A percentile compares a stretch with the other conserved stretches of the same genome.
Conservation (phyloP, 2,329 filamentous ascomycete species). For the Elsinoe ampelina region DNA sequence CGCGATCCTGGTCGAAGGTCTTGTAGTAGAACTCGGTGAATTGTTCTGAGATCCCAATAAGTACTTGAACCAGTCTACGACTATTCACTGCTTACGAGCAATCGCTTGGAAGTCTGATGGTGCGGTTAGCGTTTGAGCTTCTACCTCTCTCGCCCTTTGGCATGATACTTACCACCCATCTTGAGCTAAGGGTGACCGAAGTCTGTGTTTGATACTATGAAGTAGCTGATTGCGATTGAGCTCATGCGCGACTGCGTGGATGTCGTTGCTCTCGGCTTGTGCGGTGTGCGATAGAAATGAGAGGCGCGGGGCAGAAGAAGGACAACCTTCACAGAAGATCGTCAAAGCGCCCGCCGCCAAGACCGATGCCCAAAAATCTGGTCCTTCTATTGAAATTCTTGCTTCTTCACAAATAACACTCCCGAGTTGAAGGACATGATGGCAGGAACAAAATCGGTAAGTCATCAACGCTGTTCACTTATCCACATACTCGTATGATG, state of each 20-base stretch:
- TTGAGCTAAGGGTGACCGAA: neutral
- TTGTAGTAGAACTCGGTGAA: constrained; percentile 89
- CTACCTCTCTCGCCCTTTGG: neutral
- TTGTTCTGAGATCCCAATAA: constrained; percentile 52
- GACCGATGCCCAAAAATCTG: constrained; percentile 6
- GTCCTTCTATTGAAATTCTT: neutral
- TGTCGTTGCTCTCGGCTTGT: neutral
- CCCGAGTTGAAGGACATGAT: neutral
- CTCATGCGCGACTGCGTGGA: neutral
- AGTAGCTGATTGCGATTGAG: neutral
- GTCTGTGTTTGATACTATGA: neutral
- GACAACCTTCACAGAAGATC: neutral
- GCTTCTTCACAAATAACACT: constrained; percentile 3
- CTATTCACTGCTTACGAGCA: constrained; percentile 31
- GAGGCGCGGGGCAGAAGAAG: neutral
- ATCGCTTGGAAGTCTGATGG: constrained; percentile 32
- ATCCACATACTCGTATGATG: constrained; percentile 20
- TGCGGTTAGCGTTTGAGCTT: neutral
- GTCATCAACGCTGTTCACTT: neutral
- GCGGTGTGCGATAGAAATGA: neutral
- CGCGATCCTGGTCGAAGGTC: constrained; percentile 68
- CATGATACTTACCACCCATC: constrained; percentile 3
- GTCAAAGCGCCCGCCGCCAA: neutral
- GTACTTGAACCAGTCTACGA: no score
- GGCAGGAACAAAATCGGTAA: neutral